Evolutionary conservation across 73 alveolate species (phyloP), one percentile per base, ranked within the genome.

Genomic region (Uronychia binucleata): DNA sequence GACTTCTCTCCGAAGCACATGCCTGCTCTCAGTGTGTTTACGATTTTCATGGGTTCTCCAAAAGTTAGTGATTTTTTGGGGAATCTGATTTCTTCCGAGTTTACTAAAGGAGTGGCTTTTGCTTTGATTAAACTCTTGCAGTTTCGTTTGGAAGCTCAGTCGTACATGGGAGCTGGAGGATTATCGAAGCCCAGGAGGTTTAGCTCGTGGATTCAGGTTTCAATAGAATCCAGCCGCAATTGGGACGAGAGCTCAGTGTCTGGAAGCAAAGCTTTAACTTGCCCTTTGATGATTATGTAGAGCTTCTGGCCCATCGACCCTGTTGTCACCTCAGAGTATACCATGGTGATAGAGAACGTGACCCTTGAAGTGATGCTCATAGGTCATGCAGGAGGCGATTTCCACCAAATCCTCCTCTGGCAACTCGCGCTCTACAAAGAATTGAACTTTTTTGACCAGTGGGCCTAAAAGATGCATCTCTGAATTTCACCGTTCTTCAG

Each of bases 1-100:
- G 94, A 90, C 1, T 34, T 33, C 33, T 91, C 96, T 33, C 96
- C 96, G 74, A 91, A 91, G 25, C 84, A 57, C 27, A 34, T 28
- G 0, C 96, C 96, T 1, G 82, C 77, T 19, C 31, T 13, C 1
- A 91, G 60, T 26, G 28, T 35, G 31, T 58, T n/a, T 31, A 91
- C 86, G 26, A 14, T 13, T 57, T 34, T 58, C n/a, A 79, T 26
- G 58, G 46, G 58, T 30, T 57, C 28, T 79, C 32, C 28, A 79
- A 26, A 77, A 31, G 25, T 30, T 27, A 28, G 59, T 29, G 0
- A 67, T 75, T 32, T 77, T 35, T 32, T 35, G 25, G 57, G 84
- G 26, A 14, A 58, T 77, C 31, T 77, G 57, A 46, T 46, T 46
- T 46, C 67, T 11, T 46, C 19, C 19, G 67, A 19, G 19, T 46